Evolutionary conservation across 164 flowering plant species (phyloP), one percentile per base, ranked within the genome.

Genomic region (Tetrastigma voinierianum): DNA sequence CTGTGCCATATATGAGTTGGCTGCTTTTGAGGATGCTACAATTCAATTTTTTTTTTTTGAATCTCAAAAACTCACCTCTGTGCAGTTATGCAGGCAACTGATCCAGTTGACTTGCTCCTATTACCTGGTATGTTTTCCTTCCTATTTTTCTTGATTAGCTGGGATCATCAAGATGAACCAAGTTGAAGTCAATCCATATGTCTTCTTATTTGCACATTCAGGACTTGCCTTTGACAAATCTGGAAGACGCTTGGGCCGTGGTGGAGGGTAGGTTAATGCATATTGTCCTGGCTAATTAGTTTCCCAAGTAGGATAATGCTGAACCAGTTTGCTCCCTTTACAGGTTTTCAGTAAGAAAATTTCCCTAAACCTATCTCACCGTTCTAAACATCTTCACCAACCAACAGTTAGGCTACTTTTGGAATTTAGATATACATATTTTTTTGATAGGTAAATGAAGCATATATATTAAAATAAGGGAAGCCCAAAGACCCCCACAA

Each of bases 191-290:
- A 55, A 43, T 16, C 46, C 40, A 24, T 61, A 17, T 58, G 51
- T 57, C 7, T 32, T 7, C 17, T 58, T 40, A 5, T 62, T 21
- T 67, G 23, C 54, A 40, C 19, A 62, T 17, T 46, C 84, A 96
- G 99, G 99, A 44, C 91, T 91, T 71, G 97, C 97, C 58, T 96
- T 96, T 75, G 98, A 96, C 75, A 83, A 72, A 84, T 69, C 87
- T 72, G 99, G 99, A 73, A 88, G 89, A 77, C 96, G 99, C 49
- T 62, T 96, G 77, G 99, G 99, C n/a, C 98, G 98, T 69, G 91
- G 96, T 68, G 98, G 97, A 80, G 99, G 99, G n/a, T n/a, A n/a
- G 15, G 88, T 70, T 67, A 44, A 40, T 61, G 51, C 10, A 49
- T 51, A 20, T 59, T n/a, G 61, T 24, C 21, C 14, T 57, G 10